Evolutionary conservation across 2,329 filamentous ascomycete species (phyloP).

Genomic region (Aureobasidium sp.): DNA sequence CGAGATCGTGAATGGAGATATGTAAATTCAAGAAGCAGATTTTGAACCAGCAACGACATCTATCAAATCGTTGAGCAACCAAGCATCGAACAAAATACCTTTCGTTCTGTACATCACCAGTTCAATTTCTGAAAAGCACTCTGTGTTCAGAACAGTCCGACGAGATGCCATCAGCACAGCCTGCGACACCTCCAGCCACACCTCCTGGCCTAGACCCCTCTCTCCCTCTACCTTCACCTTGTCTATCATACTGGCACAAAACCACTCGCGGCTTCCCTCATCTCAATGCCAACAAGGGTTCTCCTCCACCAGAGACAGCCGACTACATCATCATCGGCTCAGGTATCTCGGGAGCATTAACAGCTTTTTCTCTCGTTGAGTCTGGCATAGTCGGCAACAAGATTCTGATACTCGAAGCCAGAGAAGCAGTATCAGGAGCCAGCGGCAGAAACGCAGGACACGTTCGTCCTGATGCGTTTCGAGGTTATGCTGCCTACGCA

Average conservation of each 20-base stretch:
- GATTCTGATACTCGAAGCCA: slow-evolving; percentile 38
- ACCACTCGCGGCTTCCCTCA: slow-evolving; percentile 39
- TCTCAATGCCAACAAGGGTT: slow-evolving; percentile 33
- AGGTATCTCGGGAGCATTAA: slow-evolving; percentile 36
- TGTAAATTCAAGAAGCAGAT: too few species aligned
- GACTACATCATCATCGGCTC: slow-evolving; percentile 39
- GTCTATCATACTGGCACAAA: slow-evolving; percentile 40
- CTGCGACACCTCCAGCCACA: not conserved
- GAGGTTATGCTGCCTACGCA: slow-evolving; percentile 40
- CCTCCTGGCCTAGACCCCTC: slow-evolving; percentile 14
- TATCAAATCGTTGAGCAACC: not conserved
- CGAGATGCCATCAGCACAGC: slow-evolving; percentile 2
- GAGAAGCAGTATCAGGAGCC: slow-evolving; percentile 40
- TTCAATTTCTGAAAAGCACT: not conserved
- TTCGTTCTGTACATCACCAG: not conserved
- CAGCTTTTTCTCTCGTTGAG: slow-evolving; percentile 36
- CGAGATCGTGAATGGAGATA: not conserved
- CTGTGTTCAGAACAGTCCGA: not conserved
- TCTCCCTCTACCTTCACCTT: slow-evolving; percentile 22
- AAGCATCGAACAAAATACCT: not conserved
- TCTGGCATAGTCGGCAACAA: slow-evolving; percentile 28
- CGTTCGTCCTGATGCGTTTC: slow-evolving; percentile 41
- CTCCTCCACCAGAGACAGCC: slow-evolving; percentile 24
- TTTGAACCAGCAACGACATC: not conserved
- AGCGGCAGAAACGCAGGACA: slow-evolving; percentile 42